Conservation (phyloP, 1,284 basidiomycete genomes). For the Coriolopsis trogii region DNA sequence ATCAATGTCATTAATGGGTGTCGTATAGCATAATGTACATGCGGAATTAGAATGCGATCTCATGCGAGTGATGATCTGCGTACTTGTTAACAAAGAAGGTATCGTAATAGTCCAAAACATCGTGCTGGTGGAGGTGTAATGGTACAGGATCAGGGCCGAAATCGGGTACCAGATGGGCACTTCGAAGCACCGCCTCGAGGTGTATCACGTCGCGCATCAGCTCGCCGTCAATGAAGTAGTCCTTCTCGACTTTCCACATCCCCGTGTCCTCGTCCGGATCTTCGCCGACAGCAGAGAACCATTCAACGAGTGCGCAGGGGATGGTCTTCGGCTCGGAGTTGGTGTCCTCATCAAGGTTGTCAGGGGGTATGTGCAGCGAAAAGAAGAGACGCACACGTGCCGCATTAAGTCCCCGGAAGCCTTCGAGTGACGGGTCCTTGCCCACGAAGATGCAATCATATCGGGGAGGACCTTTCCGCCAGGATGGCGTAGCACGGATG, state of each 20-base stretch:
- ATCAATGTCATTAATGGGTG: not conserved
- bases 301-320: conserved; percentile 26
- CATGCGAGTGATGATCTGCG: conserved; percentile 9
- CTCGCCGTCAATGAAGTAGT: not conserved
- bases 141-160: conserved; percentile 6
- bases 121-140: not conserved
- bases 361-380: conserved; percentile 3
- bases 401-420: conserved; percentile 3
- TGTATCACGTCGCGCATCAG: conserved; percentile 6
- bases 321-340: not conserved
- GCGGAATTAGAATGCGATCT: conserved; percentile 4
- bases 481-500: conserved; percentile 19
- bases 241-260: conserved; percentile 27
- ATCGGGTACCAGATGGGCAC: conserved; percentile 20
- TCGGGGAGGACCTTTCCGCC: conserved; percentile 15
- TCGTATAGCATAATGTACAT: not conserved
- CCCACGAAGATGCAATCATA: conserved; percentile 18
- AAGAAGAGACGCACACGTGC: conserved; percentile 13
- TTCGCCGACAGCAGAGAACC: conserved; percentile 17
- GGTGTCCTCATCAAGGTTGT: not conserved
- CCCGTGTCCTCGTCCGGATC: conserved; percentile 24
- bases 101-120: not conserved
- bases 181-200: conserved; percentile 14
- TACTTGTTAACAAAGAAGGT: conserved; percentile 8
- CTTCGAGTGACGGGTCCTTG: not conserved